Evolutionary conservation across 805 yeast genomes (phyloP), one percentile per base, ranked within the genome.

Genomic region (Ogataea pignaliae): DNA sequence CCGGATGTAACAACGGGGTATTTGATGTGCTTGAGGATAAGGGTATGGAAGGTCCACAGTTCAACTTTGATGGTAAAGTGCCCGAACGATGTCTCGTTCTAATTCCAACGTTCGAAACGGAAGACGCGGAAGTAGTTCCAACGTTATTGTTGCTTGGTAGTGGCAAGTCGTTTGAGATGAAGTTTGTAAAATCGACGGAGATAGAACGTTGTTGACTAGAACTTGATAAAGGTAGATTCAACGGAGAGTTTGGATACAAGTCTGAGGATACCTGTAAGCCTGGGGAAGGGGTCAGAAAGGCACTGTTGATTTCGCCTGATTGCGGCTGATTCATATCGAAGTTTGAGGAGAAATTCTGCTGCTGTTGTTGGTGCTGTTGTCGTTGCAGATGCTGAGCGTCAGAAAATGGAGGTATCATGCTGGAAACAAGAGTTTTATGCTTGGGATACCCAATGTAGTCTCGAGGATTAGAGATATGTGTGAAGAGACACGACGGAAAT

Each of bases 41-140:
- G 37, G 40, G 18, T 38, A 45, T 44, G 2, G 61, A 47, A 39
- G 52, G 34, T 28, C 51, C 52, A 13, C 52, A 41, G 36, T 65
- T 56, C 43, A 81, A 71, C 39, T 83, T 66, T 16, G 89, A 80
- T 9, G 93, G 91, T 39, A 86, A 66, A 12, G 95, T 86, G 2
- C 93, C 93, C 2, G 93, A 85, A 51, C 95, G 73, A 37, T 85
- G 79, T 48, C 93, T 73, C 13, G 78, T 70, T 53, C 79, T 66
- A 41, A 69, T 59, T 2, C 76, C 71, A 53, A 71, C 52, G 52
- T 61, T 59, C 48, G 63, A 53, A 29, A 63, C 54, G 45, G 66
- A 45, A 32, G 47, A 28, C 35, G 44, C 52, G 47, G 59, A 50
- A 37, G 46, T 42, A 26, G 50, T 44, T 28, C 51, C 46, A 21